Conservation (phyloP, 2,329 filamentous ascomycete species). For the Colletotrichum ledebouriae region DNA sequence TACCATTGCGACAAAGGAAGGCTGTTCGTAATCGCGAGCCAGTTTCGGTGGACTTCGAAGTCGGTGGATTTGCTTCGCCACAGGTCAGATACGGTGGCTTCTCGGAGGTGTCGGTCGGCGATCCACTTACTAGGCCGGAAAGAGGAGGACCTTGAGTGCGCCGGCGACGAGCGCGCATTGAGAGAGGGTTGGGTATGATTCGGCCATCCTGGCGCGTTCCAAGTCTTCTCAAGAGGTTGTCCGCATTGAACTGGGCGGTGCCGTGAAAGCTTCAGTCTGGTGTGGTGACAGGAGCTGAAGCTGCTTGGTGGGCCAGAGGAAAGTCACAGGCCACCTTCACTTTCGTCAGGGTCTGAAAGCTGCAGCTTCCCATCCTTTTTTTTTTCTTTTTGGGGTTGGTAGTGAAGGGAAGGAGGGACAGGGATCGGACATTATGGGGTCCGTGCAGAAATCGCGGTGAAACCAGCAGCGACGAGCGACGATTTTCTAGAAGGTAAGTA, state of each 20-base stretch:
- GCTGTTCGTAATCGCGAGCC: constrained; percentile 95
- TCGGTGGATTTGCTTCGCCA: constrained; percentile 90
- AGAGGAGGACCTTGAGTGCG: constrained; percentile 91
- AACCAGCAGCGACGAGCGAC: constrained; percentile 18
- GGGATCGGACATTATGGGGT: constrained; percentile 19
- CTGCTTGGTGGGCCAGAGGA: constrained; percentile 14
- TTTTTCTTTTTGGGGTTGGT: too few relatives aligned
- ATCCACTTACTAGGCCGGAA: constrained; percentile 88
- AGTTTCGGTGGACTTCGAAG: constrained; percentile 99
- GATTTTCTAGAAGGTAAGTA: neutral
- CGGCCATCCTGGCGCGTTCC: constrained; percentile 71
- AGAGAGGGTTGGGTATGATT: constrained; percentile 86
- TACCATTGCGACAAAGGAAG: constrained; percentile 93
- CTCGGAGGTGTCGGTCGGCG: constrained; percentile 18
- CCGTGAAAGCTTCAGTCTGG: constrained; percentile 33
- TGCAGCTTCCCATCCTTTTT: constrained; percentile 11
- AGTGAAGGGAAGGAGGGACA: constrained; percentile 22
- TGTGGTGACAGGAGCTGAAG: constrained; percentile 7
- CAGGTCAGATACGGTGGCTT: constrained; percentile 40
- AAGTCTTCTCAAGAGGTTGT: constrained; percentile 13
- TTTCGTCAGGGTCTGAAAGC: constrained; percentile 33
- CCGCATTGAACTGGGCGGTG: constrained; percentile 42
- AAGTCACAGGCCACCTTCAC: constrained; percentile 39
- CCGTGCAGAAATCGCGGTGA: constrained; percentile 41
- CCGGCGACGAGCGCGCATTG: constrained; percentile 90